Conservation (phyloP, 352 stramenopile species). For the Aphanomyces euteiches region DNA sequence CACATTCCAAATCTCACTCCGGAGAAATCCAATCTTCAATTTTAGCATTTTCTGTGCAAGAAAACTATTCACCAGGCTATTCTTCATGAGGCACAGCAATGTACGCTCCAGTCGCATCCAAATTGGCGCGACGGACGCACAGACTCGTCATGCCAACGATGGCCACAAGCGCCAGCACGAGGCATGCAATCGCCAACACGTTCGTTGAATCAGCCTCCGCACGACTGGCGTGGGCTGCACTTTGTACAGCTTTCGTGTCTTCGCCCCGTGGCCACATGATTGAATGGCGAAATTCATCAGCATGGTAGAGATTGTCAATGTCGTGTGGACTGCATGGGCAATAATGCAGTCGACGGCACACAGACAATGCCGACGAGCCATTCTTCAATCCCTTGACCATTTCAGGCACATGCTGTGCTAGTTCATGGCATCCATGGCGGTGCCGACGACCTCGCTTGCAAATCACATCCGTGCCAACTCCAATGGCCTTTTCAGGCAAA, state of each 20-base stretch:
- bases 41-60: too few species aligned
- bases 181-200: not conserved
- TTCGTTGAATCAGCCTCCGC: not conserved
- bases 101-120: not conserved
- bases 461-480: not conserved
- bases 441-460: not conserved
- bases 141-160: not conserved
- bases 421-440: not conserved
- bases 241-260: too few species aligned
- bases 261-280: too few species aligned
- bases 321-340: not conserved
- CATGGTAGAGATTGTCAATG: not conserved
- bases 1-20: too few species aligned
- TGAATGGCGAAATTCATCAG: not conserved
- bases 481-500: not conserved
- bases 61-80: not conserved
- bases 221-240: too few species aligned
- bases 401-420: not conserved
- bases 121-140: not conserved
- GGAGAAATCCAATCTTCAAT: too few species aligned
- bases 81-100: not conserved
- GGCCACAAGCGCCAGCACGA: not conserved
- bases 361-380: not conserved
- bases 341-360: constrained; percentile 11
- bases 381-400: not conserved